Base-by-base conservation (phyloP, 1,284 basidiomycete species). In the Austroboletus olivaceoglutinosus region DNA sequence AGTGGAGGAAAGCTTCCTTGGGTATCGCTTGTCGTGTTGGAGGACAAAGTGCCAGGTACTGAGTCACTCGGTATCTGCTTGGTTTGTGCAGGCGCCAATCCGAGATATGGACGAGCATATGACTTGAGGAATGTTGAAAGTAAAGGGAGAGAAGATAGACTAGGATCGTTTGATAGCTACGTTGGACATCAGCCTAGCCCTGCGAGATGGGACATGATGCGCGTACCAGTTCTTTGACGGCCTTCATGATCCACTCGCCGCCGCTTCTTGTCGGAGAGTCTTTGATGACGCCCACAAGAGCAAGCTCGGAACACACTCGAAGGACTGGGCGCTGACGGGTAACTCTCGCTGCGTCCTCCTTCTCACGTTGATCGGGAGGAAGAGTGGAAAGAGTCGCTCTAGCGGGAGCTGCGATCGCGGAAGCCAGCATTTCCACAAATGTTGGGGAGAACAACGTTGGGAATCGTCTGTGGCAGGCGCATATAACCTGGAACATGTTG, bases 231-330 rank as follows among this genome's bases (percentile, higher is more conserved):
- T 93, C 86, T 63, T 86, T 90, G 52, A 90, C 63, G 2, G 80
- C 77, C 63, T 89, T 93, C 77, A 91, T 86, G 23, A 91, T 80
- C 89, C 90, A 92, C 67, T 91, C 88, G 16, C 83, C 86, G n/a
- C 90, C 88, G 60, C 87, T 89, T 59, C 79, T 76, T 8, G 71
- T 74, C 16, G 81, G 76, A 38, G 77, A 76, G 75, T 91, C 83
- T 57, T 74, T 76, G 63, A 93, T 82, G 58, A 95, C 75, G 3
- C 90, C 91, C 3, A 98, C 85, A 27, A 98, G 74, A 2, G 92
- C 94, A 30, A 98, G 76, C 70, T 99, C 97, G 1, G 92, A 85
- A 55, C 90, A 87, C 31, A 96, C 85, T 45, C 96, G 83, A 45
- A 98, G 74, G 11, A 96, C 73, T 1, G 91, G 89, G 18, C 94